Evolutionary conservation across 352 stramenopile species (phyloP), one percentile per base, ranked within the genome.

Genomic region (Phytophthora pseudosyringae): DNA sequence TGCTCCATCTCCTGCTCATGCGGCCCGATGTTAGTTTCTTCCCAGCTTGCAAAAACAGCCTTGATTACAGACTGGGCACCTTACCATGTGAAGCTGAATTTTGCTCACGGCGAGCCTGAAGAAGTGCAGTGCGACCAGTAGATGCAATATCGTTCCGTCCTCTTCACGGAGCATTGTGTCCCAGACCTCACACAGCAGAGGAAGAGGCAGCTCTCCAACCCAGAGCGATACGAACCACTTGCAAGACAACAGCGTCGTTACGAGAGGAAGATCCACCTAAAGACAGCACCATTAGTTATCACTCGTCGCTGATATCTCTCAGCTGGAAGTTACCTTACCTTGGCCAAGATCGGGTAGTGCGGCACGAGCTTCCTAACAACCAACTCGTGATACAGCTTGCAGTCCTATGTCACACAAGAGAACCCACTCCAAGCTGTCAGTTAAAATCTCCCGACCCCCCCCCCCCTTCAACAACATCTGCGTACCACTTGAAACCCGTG

Each of bases 151-250:
- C 1, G 78, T 77, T 9, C 81, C 78, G 26, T 78, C 65, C 0
- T 80, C 60, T 61, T 83, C 63, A 5, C 61, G 67, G 0, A 93
- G 59, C 81, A 91, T 91, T 1, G 68, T 77, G 38, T 88, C 68
- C 84, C 84, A 93, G 6, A 91, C 68, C 15, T 78, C 53, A 45
- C 74, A 64, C 10, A 93, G 72, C 46, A 89, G 40, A 9, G 64
- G 35, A 7, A 73, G 31, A 6, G 81, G 80, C 5, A 91, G 52
- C 52, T 90, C 76, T 21, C 80, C 80, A 18, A 93, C 81, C 80
- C 81, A 93, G 4, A 93, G 46, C 6, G 80, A 78, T 5, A 93
- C 80, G 35, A 91, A 93, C 84, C 84, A 93, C 65, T 93, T 93
- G 69, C 75, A 91, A 28, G 78, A 82, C 7, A 93, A 58, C 16